phyloP scores from a whole-genome alignment of 2,329 filamentous ascomycete genomes.

The Claviceps sp. region DNA sequence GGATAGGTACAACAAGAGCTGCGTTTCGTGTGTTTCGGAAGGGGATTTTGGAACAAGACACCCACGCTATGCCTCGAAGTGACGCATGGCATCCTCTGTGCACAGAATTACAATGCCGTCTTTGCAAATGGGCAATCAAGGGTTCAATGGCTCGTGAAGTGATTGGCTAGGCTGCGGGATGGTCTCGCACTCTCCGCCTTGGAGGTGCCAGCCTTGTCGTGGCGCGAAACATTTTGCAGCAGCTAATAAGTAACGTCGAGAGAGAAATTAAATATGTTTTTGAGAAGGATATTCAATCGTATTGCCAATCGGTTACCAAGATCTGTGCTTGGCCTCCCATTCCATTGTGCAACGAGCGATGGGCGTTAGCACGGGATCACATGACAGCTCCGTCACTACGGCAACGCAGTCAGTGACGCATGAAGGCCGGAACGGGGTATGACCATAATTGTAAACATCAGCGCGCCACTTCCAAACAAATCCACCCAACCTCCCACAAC shows the following conservation, averaged over 20 bases:
- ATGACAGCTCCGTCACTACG: slow-evolving; percentile 8
- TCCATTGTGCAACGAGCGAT: neutral
- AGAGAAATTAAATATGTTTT: no score
- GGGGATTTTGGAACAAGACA: no score
- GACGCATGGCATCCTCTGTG: no score
- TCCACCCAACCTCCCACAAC: neutral
- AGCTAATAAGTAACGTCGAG: no score
- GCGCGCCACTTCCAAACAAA: neutral
- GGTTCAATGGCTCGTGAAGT: neutral
- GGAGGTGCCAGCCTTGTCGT: neutral
- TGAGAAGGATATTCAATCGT: no score
- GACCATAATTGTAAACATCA: slow-evolving; percentile 8
- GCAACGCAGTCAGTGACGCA: neutral
- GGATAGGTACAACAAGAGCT: no score
- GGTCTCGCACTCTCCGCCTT: neutral
- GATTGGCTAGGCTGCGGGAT: neutral
- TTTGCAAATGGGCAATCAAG: neutral
- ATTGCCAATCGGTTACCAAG: no score
- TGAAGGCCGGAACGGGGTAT: neutral
- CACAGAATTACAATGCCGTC: no score
- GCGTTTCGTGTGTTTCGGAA: no score
- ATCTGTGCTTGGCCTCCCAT: neutral
- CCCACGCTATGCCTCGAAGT: no score
- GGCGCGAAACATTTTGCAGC: neutral
- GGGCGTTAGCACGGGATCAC: slow-evolving; percentile 8